Percentiles rank a stretch among this genome's conserved stretches.
phyloP scores from a whole-genome alignment of 805 yeast genomes.

The Spathaspora hagerdaliae region DNA sequence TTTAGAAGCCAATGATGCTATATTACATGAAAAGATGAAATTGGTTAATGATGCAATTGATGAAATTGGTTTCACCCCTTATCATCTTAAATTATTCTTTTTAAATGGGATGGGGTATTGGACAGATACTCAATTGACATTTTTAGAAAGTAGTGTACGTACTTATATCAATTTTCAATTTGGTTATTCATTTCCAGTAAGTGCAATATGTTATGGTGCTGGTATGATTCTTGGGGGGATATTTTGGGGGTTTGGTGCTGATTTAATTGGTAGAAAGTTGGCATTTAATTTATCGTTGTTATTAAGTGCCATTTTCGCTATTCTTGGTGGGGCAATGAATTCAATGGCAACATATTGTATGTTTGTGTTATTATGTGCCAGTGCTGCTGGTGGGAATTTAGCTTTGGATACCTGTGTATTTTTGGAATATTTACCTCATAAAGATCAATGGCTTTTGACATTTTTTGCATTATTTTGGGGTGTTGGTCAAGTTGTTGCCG shows the following conservation, averaged over 20 bases:
- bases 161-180: constrained; percentile 47
- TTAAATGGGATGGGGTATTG: constrained; percentile 56
- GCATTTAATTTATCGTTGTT: constrained; percentile 40
- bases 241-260: constrained; percentile 54
- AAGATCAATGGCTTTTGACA: constrained; percentile 21
- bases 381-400: constrained; percentile 26
- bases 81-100: constrained; percentile 46
- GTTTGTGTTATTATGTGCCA: constrained; percentile 17
- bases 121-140: constrained; percentile 49
- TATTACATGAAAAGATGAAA: constrained; percentile 22
- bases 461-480: constrained; percentile 56
- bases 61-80: constrained; percentile 48
- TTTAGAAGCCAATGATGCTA: constrained; percentile 27
- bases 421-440: constrained; percentile 24
- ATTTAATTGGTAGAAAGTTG: constrained; percentile 49
- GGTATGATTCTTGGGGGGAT: constrained; percentile 52
- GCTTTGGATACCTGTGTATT: constrained; percentile 26
- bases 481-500: constrained; percentile 53
- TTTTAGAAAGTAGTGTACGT: constrained; percentile 44
- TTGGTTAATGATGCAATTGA: constrained; percentile 29
- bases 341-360: constrained; percentile 22
- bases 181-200: constrained; percentile 38
- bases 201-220: constrained; percentile 33
- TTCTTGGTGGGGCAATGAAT: constrained; percentile 23
- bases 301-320: constrained; percentile 17